phyloP scores from a whole-genome alignment of 2,329 filamentous ascomycete species.

The Xylaria sp. region DNA sequence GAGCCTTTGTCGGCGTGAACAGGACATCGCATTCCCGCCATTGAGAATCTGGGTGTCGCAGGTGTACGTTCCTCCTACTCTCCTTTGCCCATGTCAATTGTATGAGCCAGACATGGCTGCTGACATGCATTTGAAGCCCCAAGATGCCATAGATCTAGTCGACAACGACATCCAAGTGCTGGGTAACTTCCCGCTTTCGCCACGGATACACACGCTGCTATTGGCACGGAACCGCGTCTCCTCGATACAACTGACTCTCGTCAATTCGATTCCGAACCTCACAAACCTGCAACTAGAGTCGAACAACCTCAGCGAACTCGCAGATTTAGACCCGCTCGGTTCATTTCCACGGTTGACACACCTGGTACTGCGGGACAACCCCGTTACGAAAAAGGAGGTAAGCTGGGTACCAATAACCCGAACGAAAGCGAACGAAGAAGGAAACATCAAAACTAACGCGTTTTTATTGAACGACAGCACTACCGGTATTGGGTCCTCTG shows the following conservation, averaged over 20 bases:
- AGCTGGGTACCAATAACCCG: slow-evolving; percentile 47
- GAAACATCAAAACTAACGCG: slow-evolving; percentile 14
- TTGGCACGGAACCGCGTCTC: slow-evolving; percentile 89
- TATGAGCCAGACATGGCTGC: not conserved
- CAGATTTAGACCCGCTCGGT: slow-evolving; percentile 84
- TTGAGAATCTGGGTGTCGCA: slow-evolving; percentile 97
- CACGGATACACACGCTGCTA: slow-evolving; percentile 86
- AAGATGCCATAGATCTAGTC: slow-evolving; percentile 97
- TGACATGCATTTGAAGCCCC: slow-evolving; percentile 67
- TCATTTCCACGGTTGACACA: slow-evolving; percentile 78
- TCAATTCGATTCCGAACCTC: slow-evolving; percentile 82
- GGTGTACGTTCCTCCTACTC: slow-evolving; percentile 65
- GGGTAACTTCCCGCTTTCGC: slow-evolving; percentile 92
- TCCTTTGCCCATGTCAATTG: slow-evolving; percentile 12
- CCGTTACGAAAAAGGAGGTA: slow-evolving; percentile 92
- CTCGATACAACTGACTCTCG: slow-evolving; percentile 80
- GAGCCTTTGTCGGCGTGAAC: slow-evolving; percentile 66
- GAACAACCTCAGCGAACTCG: slow-evolving; percentile 85
- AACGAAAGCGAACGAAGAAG: not conserved
- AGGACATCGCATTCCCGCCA: slow-evolving; percentile 98
- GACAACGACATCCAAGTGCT: slow-evolving; percentile 95
- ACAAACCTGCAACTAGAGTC: slow-evolving; percentile 83
- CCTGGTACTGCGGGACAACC: slow-evolving; percentile 85
- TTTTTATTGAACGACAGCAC: slow-evolving; percentile 64
- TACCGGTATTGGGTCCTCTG: slow-evolving; percentile 94